phyloP scores from a whole-genome alignment of 139 green algal genomes.

The Dunaliella primolecta region DNA sequence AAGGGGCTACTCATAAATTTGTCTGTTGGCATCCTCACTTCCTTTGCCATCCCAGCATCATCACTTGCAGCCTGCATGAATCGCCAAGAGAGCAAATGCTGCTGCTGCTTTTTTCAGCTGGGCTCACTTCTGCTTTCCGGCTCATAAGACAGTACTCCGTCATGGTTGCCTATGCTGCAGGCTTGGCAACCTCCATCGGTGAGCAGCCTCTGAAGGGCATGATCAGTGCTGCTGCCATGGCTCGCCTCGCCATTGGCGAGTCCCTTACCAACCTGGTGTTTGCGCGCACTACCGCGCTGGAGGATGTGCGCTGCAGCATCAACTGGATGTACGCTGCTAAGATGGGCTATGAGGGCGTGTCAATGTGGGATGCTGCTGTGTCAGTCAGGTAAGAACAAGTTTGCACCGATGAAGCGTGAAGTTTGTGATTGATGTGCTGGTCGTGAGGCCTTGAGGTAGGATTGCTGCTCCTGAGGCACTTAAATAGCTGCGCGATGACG shows the following conservation, averaged over 20 bases:
- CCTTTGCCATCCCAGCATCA: too few relatives aligned
- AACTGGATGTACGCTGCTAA: conserved; percentile 99
- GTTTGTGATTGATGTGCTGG: not conserved
- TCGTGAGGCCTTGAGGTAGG: too few relatives aligned
- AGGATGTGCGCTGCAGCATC: conserved; percentile 89
- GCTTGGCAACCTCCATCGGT: conserved; percentile 90
- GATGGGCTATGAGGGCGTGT: conserved; percentile 88
- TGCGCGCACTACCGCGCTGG: conserved; percentile 70
- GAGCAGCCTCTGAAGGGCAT: conserved; percentile 96
- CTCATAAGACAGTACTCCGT: too few relatives aligned
- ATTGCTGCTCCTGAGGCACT: too few relatives aligned
- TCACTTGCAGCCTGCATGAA: too few relatives aligned
- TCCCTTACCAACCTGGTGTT: conserved; percentile 95
- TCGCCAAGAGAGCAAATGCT: too few relatives aligned
- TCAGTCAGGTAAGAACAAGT: conserved; percentile 53
- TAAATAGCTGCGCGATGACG: conserved; percentile 27
- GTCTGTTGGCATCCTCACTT: too few relatives aligned
- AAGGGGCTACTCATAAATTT: not conserved
- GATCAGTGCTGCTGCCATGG: conserved; percentile 89
- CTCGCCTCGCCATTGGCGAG: conserved; percentile 89
- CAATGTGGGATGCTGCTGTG: conserved; percentile 92
- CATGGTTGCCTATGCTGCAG: too few relatives aligned
- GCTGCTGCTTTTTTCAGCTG: too few relatives aligned
- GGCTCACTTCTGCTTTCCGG: too few relatives aligned
- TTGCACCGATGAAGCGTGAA: not conserved